Conservation (phyloP, 1,284 basidiomycete species). For the Fomitopsis betulina region DNA sequence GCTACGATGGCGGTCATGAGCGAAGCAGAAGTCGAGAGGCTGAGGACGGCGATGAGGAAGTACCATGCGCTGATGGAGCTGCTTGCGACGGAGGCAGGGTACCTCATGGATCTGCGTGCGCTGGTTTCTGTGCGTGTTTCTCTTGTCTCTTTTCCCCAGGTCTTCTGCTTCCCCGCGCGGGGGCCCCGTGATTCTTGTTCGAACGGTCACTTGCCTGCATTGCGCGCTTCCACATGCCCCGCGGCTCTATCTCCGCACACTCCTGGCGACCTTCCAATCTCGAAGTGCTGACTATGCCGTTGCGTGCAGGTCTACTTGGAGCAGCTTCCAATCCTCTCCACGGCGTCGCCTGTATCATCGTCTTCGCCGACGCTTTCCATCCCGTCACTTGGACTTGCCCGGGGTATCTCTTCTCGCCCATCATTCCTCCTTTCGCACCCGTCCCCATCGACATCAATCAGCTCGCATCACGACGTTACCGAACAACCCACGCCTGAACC, state of each 20-base stretch:
- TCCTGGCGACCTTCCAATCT: not conserved
- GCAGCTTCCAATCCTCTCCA: constrained; percentile 25
- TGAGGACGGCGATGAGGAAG: constrained; percentile 23
- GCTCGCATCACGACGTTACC: constrained; percentile 5
- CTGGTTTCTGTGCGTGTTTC: constrained; percentile 61
- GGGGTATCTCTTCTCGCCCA: constrained; percentile 17
- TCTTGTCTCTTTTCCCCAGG: not conserved
- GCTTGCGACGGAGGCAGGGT: constrained; percentile 78
- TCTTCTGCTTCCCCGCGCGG: not conserved
- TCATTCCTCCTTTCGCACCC: constrained; percentile 16
- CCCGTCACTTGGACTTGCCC: constrained; percentile 16
- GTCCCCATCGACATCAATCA: constrained; percentile 12
- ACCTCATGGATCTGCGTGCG: constrained; percentile 71
- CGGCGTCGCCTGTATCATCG: constrained; percentile 12
- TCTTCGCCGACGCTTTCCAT: constrained; percentile 24
- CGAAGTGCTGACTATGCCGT: not conserved
- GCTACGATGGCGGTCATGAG: constrained; percentile 9
- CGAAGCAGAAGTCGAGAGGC: constrained; percentile 12
- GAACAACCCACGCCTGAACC: constrained; percentile 8
- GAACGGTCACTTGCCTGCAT: not conserved
- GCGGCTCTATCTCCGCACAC: not conserved
- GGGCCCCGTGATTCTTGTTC: not conserved
- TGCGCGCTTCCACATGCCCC: not conserved
- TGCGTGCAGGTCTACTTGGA: constrained; percentile 30
- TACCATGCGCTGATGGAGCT: constrained; percentile 77